Evolutionary conservation across 148 eudicot genomes (phyloP).

Genomic region (Arctostaphylos glauca): DNA sequence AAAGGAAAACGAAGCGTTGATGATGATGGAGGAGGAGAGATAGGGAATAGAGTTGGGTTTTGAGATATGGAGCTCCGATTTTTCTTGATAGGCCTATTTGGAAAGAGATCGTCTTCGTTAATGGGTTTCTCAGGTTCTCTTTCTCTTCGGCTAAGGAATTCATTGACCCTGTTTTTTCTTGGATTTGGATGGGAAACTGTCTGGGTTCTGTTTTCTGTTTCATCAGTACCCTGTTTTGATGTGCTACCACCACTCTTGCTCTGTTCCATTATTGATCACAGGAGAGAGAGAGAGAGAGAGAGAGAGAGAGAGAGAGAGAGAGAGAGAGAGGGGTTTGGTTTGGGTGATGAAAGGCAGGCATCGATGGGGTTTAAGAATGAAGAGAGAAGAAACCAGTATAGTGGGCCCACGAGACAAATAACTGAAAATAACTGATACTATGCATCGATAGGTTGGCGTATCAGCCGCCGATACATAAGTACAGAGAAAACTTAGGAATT

Average conservation of each 20-base stretch:
- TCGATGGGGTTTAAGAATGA: too few relatives aligned
- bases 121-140: neutral
- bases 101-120: neutral
- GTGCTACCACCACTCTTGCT: neutral
- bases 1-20: neutral
- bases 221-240: neutral
- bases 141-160: neutral
- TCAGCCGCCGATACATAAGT: too few relatives aligned
- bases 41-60: neutral
- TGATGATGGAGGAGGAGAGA: neutral
- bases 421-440: too few relatives aligned
- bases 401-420: too few relatives aligned
- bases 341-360: too few relatives aligned
- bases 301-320: neutral
- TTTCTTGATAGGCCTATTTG: neutral
- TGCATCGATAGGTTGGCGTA: too few relatives aligned
- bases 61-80: neutral
- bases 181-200: neutral
- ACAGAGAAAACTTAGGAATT: too few relatives aligned
- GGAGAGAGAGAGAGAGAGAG: neutral
- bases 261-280: neutral
- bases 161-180: neutral
- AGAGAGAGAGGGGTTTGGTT: neutral
- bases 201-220: neutral
- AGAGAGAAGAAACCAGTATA: too few relatives aligned